These are phyloP conservation scores for Scedosporium aurantiacum DNA, from an alignment of 2,329 filamentous ascomycete genomes.

Conservation along the genomic window DNA sequence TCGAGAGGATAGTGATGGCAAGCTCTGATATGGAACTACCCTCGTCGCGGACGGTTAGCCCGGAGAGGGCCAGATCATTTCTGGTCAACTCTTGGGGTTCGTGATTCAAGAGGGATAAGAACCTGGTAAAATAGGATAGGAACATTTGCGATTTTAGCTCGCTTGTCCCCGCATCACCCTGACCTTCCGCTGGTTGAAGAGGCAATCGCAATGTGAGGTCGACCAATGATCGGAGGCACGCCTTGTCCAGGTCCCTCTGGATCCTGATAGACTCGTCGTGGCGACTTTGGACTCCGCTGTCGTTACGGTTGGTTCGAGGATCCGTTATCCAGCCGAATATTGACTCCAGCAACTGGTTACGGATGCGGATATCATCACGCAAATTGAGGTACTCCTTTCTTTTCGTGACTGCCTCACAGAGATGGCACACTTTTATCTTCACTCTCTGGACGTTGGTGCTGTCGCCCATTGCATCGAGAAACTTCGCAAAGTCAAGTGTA, in stretches of 20 bases:
- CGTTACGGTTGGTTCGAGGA: slow-evolving; percentile 39
- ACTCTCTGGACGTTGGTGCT: slow-evolving; percentile 46
- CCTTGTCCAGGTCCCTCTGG: slow-evolving; percentile 55
- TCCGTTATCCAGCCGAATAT: slow-evolving; percentile 59
- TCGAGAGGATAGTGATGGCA: slow-evolving; percentile 57
- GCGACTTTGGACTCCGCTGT: slow-evolving; percentile 27
- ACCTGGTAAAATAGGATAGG: slow-evolving; percentile 59
- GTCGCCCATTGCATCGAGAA: slow-evolving; percentile 48
- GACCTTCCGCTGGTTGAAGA: slow-evolving; percentile 53
- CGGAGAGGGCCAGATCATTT: slow-evolving; percentile 10
- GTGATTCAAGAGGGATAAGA: slow-evolving; percentile 53
- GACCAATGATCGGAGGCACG: slow-evolving; percentile 53
- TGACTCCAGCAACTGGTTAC: slow-evolving; percentile 57
- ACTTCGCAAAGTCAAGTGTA: slow-evolving; percentile 56
- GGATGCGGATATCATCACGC: slow-evolving; percentile 56
- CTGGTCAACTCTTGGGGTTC: slow-evolving; percentile 23
- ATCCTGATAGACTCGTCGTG: slow-evolving; percentile 47
- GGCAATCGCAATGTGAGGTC: slow-evolving; percentile 56
- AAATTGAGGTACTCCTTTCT: slow-evolving; percentile 59
- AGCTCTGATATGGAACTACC: slow-evolving; percentile 46
- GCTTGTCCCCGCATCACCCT: slow-evolving; percentile 54
- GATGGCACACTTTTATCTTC: slow-evolving; percentile 58
- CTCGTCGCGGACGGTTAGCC: slow-evolving; percentile 36
- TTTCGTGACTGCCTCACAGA: slow-evolving; percentile 53
- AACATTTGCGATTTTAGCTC: slow-evolving; percentile 63